phyloP scores from a whole-genome alignment of 2,329 filamentous ascomycete species.

The Phyllosticta paracitricarpa region DNA sequence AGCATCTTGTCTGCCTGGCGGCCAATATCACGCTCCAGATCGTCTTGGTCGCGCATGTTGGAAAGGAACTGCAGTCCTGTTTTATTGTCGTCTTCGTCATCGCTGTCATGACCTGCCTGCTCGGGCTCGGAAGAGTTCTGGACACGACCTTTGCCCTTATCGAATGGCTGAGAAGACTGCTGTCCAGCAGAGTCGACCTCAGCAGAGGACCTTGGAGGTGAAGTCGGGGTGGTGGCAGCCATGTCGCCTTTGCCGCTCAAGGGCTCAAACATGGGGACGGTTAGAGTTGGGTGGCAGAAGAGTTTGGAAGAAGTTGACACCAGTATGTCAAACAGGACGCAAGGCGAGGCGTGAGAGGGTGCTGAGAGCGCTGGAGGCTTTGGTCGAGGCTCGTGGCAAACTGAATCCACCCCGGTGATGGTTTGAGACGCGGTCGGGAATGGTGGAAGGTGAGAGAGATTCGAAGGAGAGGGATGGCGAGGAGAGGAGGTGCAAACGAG shows the following conservation, averaged over 20 bases:
- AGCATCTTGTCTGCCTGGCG: slow-evolving; percentile 53
- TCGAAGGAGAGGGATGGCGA: neutral
- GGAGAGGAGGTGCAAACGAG: neutral
- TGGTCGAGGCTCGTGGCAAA: too few species aligned
- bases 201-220: neutral
- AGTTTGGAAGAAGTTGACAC: neutral
- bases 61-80: slow-evolving; percentile 1
- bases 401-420: too few species aligned
- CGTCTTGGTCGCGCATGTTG: slow-evolving; percentile 65
- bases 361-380: too few species aligned
- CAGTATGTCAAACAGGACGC: neutral
- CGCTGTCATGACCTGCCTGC: neutral
- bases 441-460: neutral
- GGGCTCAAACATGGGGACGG: neutral
- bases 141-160: slow-evolving; percentile 1
- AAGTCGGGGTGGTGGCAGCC: neutral
- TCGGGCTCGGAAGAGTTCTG: neutral
- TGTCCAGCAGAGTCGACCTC: neutral
- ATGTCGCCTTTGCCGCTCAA: neutral
- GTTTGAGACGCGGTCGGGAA: neutral
- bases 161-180: neutral
- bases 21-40: slow-evolving; percentile 78
- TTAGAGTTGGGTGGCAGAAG: neutral
- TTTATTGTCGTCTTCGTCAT: slow-evolving; percentile 1
- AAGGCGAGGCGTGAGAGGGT: neutral